A percentile compares a stretch with the other conserved stretches of the same genome.
These are phyloP conservation scores for Nakataea oryzae DNA, from an alignment of 2,329 filamentous ascomycete genomes.

Conservation along the genomic window DNA sequence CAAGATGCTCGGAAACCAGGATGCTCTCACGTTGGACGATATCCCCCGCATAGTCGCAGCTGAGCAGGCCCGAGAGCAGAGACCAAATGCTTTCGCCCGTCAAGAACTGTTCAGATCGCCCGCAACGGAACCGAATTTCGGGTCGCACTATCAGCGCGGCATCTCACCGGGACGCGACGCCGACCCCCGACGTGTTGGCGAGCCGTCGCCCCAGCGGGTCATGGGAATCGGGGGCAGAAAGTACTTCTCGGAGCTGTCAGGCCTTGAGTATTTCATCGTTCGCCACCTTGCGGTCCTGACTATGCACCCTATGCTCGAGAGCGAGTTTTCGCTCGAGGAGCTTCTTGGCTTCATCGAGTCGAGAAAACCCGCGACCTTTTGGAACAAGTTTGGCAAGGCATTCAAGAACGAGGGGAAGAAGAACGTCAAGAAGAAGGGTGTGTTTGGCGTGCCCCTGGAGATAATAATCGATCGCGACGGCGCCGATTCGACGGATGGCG, in stretches of 20 bases:
- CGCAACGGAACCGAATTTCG: conserved; percentile 51
- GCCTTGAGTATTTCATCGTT: conserved; percentile 94
- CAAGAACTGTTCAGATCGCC: conserved; percentile 53
- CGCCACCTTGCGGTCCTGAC: conserved; percentile 89
- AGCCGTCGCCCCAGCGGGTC: conserved; percentile 36
- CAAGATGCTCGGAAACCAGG: conserved; percentile 79
- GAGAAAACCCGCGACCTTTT: conserved; percentile 80
- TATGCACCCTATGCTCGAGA: conserved; percentile 85
- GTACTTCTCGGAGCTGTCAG: conserved; percentile 94
- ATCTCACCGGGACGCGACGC: conserved; percentile 37
- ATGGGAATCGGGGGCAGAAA: conserved; percentile 47
- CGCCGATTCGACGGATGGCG: conserved; percentile 93
- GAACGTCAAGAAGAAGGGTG: conserved; percentile 77
- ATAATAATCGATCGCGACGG: conserved; percentile 85
- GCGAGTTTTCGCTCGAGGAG: conserved; percentile 88
- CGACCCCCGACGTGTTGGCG: conserved; percentile 35
- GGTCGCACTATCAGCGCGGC: conserved; percentile 46
- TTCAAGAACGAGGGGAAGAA: conserved; percentile 81
- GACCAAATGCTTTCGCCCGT: conserved; percentile 66
- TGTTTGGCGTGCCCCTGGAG: conserved; percentile 85
- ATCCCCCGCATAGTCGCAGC: conserved; percentile 93
- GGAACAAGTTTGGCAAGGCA: conserved; percentile 95
- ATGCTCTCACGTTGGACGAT: conserved; percentile 88
- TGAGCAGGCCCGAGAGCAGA: conserved; percentile 86
- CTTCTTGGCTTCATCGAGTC: conserved; percentile 87